Conservation (phyloP, 345 rosid genomes). For the Eucalyptus sideroxylon region DNA sequence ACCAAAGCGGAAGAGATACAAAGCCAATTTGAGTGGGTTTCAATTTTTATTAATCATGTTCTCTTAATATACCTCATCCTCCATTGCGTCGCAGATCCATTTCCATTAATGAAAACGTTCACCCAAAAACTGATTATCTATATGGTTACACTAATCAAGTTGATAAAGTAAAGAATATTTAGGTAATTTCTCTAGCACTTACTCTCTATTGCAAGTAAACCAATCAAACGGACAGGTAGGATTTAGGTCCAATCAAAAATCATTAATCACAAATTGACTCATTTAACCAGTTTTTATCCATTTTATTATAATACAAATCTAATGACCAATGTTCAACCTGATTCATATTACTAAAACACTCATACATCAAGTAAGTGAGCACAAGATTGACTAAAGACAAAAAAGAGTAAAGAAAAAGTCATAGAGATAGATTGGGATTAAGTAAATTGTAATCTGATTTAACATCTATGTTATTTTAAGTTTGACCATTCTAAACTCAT, state of each 20-base stretch:
- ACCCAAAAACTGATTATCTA: background rate
- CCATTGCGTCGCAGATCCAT: background rate
- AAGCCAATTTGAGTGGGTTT: background rate
- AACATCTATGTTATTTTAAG: no score
- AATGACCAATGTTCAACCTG: background rate
- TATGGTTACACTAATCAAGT: background rate
- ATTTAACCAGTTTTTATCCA: no score
- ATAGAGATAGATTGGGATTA: background rate
- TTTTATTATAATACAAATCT: no score
- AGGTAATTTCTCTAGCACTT: background rate
- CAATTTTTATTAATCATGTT: background rate
- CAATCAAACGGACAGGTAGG: background rate
- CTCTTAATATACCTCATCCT: background rate
- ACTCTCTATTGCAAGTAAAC: background rate
- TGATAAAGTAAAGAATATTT: background rate
- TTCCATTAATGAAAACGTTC: background rate
- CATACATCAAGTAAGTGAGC: background rate
- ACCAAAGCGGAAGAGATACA: background rate
- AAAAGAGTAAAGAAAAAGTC: no score
- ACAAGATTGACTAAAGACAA: background rate
- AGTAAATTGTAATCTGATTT: background rate
- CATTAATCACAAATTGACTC: background rate
- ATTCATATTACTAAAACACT: background rate
- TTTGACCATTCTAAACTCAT: no score
- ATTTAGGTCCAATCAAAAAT: background rate